phyloP scores from a whole-genome alignment of 1,139 yeast species.

The Pichia sp. region DNA sequence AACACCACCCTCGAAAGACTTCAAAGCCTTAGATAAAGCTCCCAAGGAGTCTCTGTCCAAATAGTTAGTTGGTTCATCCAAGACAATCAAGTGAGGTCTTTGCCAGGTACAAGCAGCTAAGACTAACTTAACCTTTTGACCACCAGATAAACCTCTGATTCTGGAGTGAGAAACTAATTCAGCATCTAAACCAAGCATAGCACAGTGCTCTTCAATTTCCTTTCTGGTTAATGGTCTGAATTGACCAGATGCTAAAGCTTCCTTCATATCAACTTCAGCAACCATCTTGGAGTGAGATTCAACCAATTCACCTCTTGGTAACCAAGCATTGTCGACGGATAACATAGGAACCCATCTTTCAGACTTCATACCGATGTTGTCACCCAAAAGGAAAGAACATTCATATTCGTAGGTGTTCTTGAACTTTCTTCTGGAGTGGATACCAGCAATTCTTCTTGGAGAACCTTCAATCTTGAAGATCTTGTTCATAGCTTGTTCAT shows the following conservation, averaged over 20 bases:
- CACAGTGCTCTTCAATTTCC: constrained; percentile 98
- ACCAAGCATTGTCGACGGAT: constrained; percentile 99
- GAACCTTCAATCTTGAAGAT: constrained; percentile 98
- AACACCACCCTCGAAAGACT: constrained; percentile 99
- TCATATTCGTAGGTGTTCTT: constrained; percentile 99
- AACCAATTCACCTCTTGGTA: constrained; percentile 99
- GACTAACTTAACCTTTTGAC: constrained; percentile 99
- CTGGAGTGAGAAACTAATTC: constrained; percentile 99
- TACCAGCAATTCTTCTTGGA: constrained; percentile 93
- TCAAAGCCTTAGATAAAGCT: constrained; percentile 98
- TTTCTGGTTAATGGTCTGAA: constrained; percentile 99
- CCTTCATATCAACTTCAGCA: constrained; percentile 99
- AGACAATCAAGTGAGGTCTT: constrained; percentile 99
- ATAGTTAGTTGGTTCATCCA: constrained; percentile 99
- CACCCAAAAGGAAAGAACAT: constrained; percentile 95
- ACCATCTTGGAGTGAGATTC: constrained; percentile 99
- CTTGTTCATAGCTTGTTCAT: constrained; percentile 98
- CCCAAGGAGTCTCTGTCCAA: constrained; percentile 99
- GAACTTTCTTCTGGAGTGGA: constrained; percentile 98
- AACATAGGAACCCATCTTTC: constrained; percentile 99
- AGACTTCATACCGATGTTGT: constrained; percentile 96
- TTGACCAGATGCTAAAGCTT: constrained; percentile 99
- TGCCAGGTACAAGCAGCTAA: constrained; percentile 99
- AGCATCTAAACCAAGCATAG: constrained; percentile 97
- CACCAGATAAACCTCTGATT: constrained; percentile 99